Percentiles rank a stretch among this genome's conserved stretches.
These are phyloP conservation scores for Alternaria viburni DNA, from an alignment of 2,329 filamentous ascomycete genomes.

Conservation along the genomic window DNA sequence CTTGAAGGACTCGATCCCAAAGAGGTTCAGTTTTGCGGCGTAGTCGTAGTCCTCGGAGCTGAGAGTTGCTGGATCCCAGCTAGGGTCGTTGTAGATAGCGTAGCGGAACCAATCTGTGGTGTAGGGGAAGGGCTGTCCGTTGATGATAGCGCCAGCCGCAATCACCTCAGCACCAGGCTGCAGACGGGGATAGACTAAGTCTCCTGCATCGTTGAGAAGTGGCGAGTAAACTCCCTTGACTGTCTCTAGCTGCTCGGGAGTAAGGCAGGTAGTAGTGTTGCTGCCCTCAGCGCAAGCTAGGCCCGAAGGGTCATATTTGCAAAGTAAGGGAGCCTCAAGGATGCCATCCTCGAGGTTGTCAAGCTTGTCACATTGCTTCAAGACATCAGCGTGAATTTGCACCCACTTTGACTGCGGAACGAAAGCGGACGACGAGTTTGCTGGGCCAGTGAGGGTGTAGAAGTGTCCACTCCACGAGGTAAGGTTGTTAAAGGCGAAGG, in stretches of 20 bases:
- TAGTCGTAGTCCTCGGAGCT: slow-evolving; percentile 50
- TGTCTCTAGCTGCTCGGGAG: slow-evolving; percentile 50
- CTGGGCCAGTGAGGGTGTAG: slow-evolving; percentile 33
- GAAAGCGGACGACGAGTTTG: slow-evolving; percentile 46
- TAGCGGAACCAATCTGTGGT: slow-evolving; percentile 58
- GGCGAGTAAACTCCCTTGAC: slow-evolving; percentile 53
- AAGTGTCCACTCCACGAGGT: slow-evolving; percentile 44
- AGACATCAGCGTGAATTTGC: slow-evolving; percentile 48
- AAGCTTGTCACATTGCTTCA: slow-evolving; percentile 58
- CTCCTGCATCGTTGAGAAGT: slow-evolving; percentile 52
- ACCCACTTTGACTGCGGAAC: slow-evolving; percentile 50
- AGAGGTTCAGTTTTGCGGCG: slow-evolving; percentile 46
- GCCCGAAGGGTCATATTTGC: slow-evolving; percentile 51
- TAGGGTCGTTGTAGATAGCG: slow-evolving; percentile 55
- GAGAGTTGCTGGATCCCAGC: slow-evolving; percentile 51
- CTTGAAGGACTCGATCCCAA: slow-evolving; percentile 50
- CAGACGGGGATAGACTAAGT: slow-evolving; percentile 59
- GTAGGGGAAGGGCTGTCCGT: slow-evolving; percentile 52
- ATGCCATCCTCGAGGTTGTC: slow-evolving; percentile 59
- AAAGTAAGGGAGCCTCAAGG: slow-evolving; percentile 55
- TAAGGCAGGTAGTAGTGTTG: slow-evolving; percentile 53
- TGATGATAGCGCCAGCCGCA: slow-evolving; percentile 48
- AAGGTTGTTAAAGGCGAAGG: slow-evolving; percentile 42
- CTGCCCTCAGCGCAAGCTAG: slow-evolving; percentile 44
- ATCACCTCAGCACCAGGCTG: slow-evolving; percentile 56